Conservation (phyloP, 352 stramenopile genomes). For the Globisporangium spinosum region DNA sequence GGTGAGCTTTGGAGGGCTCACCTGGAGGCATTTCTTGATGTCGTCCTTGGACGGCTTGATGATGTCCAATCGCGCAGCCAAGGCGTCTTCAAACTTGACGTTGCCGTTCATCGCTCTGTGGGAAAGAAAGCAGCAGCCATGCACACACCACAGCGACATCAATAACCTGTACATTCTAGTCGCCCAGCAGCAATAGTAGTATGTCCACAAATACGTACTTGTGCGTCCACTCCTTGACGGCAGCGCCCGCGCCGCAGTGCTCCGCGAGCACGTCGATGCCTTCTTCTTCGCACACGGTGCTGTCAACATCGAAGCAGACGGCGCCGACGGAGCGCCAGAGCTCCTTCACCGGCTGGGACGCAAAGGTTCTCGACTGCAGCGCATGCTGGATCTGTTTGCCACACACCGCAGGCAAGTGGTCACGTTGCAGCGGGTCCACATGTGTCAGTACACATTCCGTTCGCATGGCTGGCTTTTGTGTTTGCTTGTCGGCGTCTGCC, state of each 20-base stretch:
- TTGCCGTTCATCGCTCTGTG: conserved; percentile 95
- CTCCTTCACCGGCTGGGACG: conserved; percentile 27
- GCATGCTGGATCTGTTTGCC: conserved; percentile 8
- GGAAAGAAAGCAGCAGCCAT: conserved; percentile 4
- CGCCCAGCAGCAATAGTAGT: background rate
- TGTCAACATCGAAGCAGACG: conserved; percentile 95
- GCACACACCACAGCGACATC: background rate
- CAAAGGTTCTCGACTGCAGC: conserved; percentile 4
- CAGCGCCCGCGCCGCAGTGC: conserved; percentile 91
- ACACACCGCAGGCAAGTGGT: background rate
- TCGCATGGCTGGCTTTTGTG: conserved; percentile 4
- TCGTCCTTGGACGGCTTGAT: conserved; percentile 91
- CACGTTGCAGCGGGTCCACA: background rate
- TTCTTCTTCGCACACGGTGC: conserved; percentile 96
- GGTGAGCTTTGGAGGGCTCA: conserved; percentile 90
- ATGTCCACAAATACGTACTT: conserved; percentile 47
- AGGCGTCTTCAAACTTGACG: conserved; percentile 97
- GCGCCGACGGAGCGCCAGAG: conserved; percentile 68
- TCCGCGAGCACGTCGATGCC: conserved; percentile 98
- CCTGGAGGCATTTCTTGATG: conserved; percentile 88
- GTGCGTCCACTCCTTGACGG: conserved; percentile 93
- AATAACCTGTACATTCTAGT: conserved; percentile 8
- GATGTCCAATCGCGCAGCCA: conserved; percentile 93
- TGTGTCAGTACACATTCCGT: conserved; percentile 15
- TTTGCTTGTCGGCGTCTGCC: background rate